Conservation (phyloP, 208 protist genomes). For the Wallacemonas collosoma region DNA sequence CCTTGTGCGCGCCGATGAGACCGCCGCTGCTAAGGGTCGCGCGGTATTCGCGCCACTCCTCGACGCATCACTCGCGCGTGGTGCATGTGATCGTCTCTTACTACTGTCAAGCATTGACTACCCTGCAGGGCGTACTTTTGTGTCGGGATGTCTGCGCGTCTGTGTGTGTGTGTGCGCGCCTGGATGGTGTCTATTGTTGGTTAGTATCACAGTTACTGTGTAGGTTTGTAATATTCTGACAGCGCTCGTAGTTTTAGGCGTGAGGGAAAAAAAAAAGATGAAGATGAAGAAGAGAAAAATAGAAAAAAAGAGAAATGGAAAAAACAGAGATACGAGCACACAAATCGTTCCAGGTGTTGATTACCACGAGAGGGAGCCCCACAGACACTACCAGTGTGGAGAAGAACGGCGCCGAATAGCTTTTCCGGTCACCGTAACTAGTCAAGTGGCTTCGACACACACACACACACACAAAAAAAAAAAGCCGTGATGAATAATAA, state of each 20-base stretch:
- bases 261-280: constrained; percentile 11
- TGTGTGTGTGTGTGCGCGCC: background rate
- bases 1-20: too few species aligned
- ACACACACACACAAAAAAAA: background rate
- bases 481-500: background rate
- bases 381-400: background rate
- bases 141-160: background rate
- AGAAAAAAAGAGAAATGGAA: too few species aligned
- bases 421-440: background rate
- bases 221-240: background rate
- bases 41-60: background rate
- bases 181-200: background rate
- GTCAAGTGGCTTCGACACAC: background rate
- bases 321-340: too few species aligned
- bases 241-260: background rate
- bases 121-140: background rate
- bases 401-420: background rate
- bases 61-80: background rate
- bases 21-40: too few species aligned
- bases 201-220: too few species aligned
- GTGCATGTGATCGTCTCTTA: background rate
- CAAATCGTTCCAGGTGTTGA: background rate
- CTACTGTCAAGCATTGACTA: background rate
- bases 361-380: background rate
- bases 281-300: background rate